phyloP scores from a whole-genome alignment of 345 rosid species.

The Heritiera littoralis region DNA sequence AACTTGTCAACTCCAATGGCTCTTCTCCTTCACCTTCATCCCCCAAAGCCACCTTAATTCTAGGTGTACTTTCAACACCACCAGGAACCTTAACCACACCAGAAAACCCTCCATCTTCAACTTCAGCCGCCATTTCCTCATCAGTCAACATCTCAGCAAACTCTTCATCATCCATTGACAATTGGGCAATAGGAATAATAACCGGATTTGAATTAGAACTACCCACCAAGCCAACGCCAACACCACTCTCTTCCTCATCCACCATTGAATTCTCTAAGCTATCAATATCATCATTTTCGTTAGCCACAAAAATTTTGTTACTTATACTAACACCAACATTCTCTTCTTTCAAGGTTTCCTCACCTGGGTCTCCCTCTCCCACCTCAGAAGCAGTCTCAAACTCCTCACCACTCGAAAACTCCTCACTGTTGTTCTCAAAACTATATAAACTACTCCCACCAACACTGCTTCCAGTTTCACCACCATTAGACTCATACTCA shows the following conservation, averaged over 20 bases:
- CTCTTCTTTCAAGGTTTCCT: slow-evolving; percentile 31
- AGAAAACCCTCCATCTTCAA: slow-evolving; percentile 30
- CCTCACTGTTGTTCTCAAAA: slow-evolving; percentile 33
- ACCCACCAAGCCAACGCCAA: slow-evolving; percentile 24
- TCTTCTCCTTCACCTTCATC: slow-evolving; percentile 26
- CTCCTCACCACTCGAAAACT: slow-evolving; percentile 43
- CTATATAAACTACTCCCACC: slow-evolving; percentile 27
- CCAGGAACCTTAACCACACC: slow-evolving; percentile 35
- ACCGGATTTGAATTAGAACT: slow-evolving; percentile 26
- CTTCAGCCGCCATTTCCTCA: slow-evolving; percentile 38
- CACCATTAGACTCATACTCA: slow-evolving; percentile 39
- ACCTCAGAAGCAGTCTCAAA: slow-evolving; percentile 50
- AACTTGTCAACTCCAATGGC: slow-evolving; percentile 9
- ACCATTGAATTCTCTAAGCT: slow-evolving; percentile 24
- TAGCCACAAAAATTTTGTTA: slow-evolving; percentile 33
- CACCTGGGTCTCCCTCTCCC: slow-evolving; percentile 34
- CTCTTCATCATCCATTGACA: slow-evolving; percentile 69
- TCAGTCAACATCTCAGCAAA: slow-evolving; percentile 34
- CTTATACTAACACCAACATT: slow-evolving; percentile 26
- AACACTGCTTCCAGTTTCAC: slow-evolving; percentile 25
- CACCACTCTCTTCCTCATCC: slow-evolving; percentile 35
- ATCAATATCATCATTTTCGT: slow-evolving; percentile 38
- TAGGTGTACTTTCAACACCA: slow-evolving; percentile 31
- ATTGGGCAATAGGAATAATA: slow-evolving; percentile 57
- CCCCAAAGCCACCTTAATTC: slow-evolving; percentile 22